Conservation (phyloP, 1,284 basidiomycete genomes). For the Sanguinoderma infundibulare region DNA sequence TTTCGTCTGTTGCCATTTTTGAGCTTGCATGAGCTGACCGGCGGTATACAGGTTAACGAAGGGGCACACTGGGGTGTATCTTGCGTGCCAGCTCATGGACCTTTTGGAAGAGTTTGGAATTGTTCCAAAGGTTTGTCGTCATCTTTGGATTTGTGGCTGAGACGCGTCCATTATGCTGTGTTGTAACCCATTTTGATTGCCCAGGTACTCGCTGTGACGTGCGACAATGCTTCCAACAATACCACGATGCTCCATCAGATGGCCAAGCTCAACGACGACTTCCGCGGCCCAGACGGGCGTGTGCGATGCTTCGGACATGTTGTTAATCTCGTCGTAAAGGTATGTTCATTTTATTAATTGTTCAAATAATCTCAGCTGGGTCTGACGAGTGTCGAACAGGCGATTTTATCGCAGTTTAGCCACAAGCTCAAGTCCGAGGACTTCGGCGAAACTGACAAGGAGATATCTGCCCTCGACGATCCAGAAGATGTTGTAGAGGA, state of each 20-base stretch:
- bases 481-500: not conserved
- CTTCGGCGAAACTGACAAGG: not conserved
- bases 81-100: conserved; percentile 13
- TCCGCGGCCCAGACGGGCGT: conserved; percentile 15
- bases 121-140: conserved; percentile 16
- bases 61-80: conserved; percentile 21
- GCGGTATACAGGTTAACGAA: conserved; percentile 10
- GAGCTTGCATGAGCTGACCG: too few relatives aligned
- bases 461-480: too few relatives aligned
- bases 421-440: not conserved
- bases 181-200: too few relatives aligned
- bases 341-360: too few relatives aligned
- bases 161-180: not conserved
- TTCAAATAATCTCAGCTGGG: too few relatives aligned
- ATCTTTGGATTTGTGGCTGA: not conserved
- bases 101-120: conserved; percentile 24
- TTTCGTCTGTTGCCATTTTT: too few relatives aligned
- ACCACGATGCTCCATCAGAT: conserved; percentile 30
- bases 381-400: too few relatives aligned
- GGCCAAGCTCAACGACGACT: conserved; percentile 9
- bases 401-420: too few relatives aligned
- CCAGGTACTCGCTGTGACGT: conserved; percentile 32
- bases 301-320: conserved; percentile 31
- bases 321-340: conserved; percentile 24
- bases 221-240: conserved; percentile 37